phyloP scores from a whole-genome alignment of 106 monocot genomes.

The Allium fistulosum region DNA sequence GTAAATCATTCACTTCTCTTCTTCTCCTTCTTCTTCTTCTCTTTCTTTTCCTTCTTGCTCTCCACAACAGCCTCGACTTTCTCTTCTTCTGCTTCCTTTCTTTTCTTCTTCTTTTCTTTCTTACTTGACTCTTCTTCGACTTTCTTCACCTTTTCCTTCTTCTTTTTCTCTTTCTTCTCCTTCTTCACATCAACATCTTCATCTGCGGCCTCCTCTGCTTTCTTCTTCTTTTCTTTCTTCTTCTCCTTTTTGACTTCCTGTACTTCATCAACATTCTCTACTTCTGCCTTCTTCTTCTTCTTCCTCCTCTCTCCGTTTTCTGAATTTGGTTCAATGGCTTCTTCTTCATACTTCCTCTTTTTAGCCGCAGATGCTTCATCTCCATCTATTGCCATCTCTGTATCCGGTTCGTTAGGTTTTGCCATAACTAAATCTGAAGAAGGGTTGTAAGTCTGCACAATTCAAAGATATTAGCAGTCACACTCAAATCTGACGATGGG shows the following conservation, averaged over 20 bases:
- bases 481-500: too few species aligned
- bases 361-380: conserved; percentile 13
- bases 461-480: background rate
- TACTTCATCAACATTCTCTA: conserved; percentile 4
- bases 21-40: conserved; percentile 9
- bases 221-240: conserved; percentile 17
- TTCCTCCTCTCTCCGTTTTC: conserved; percentile 18
- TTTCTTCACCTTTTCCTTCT: conserved; percentile 6
- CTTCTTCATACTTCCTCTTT: conserved; percentile 39
- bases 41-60: background rate
- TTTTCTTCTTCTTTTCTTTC: conserved; percentile 18
- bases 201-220: too few species aligned
- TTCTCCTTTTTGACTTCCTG: background rate
- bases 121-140: conserved; percentile 2
- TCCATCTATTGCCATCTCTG: conserved; percentile 2
- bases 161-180: background rate
- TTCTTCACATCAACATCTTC: too few species aligned
- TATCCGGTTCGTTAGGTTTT: background rate
- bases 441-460: conserved; percentile 58
- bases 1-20: background rate
- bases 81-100: background rate
- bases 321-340: conserved; percentile 1
- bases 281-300: conserved; percentile 17
- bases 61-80: background rate
- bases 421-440: conserved; percentile 45